Evolutionary conservation across 1,284 basidiomycete species (phyloP), one percentile per base, ranked within the genome.

Genomic region (Fomitiporia mediterranea): DNA sequence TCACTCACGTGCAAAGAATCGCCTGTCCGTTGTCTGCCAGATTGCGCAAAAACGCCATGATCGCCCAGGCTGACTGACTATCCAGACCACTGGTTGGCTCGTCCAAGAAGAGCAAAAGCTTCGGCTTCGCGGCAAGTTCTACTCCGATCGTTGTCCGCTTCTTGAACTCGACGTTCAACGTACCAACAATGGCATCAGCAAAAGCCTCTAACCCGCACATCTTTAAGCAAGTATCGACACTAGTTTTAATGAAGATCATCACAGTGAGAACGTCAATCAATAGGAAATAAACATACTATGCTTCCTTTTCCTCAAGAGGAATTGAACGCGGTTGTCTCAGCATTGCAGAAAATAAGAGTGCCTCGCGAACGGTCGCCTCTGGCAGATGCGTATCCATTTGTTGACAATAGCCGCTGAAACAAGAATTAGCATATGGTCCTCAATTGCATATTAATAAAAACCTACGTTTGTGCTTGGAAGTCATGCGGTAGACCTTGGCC

Each of bases 51-150:
- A 95, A 87, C 1, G 79, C 75, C 51, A 92, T 77, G 63, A 96
- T 92, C 13, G 86, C 87, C 87, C 89, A 94, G 0, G 94, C 91
- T 49, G 84, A 88, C 67, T 94, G 91, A 2, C 90, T 92, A 67
- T 95, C 93, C 27, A 96, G 74, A 43, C 94, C 92, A 9, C 89
- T 91, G 0, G 88, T 91, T 0, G 84, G 84, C 66, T 93, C 89
- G 63, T 93, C 90, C 56, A 91, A 74, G 78, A 94, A 94, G 23
- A 94, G 76, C 0, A 94, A 74, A 2, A 92, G 74, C 64, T 79
- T 79, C 0, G 89, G 88, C 81, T 80, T 89, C 2, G 88, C 86
- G 21, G 88, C 89, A 23, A 91, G 71, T 66, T 94, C 91, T 34
- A 94, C 90, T 47, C 81, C 90, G 56, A 93, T 93, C 0, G 88